A percentile compares a stretch with the other conserved stretches of the same genome.
These are phyloP conservation scores for Nannizziopsis arthrosporioides DNA, from an alignment of 2,329 filamentous ascomycete species.

Conservation along the genomic window DNA sequence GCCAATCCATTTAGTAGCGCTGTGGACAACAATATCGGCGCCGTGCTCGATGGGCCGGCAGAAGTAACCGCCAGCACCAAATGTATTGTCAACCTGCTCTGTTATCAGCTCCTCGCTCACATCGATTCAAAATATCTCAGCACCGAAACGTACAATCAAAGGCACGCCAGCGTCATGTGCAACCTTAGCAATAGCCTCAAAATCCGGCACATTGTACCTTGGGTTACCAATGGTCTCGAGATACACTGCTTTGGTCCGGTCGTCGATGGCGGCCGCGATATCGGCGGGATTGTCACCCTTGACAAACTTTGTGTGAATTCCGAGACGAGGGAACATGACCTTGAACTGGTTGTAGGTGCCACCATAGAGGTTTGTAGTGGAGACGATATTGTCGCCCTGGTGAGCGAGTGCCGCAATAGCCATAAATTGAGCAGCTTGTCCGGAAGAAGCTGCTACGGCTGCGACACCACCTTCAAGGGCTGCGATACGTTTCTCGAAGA, in stretches of 20 bases:
- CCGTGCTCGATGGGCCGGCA: conserved; percentile 77
- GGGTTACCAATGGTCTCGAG: conserved; percentile 91
- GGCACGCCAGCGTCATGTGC: conserved; percentile 61
- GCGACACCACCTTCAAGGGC: conserved; percentile 86
- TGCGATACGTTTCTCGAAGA: conserved; percentile 94
- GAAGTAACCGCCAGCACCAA: conserved; percentile 85
- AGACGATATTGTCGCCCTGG: conserved; percentile 83
- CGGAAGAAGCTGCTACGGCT: conserved; percentile 72
- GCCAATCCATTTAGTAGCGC: conserved; percentile 93
- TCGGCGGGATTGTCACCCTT: conserved; percentile 67
- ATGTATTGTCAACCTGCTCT: conserved; percentile 74
- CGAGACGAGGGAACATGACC: conserved; percentile 74
- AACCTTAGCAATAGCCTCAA: conserved; percentile 72
- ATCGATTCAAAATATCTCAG: background rate
- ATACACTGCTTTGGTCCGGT: conserved; percentile 85
- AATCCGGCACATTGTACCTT: conserved; percentile 81
- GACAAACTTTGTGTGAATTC: conserved; percentile 80
- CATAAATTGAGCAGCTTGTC: conserved; percentile 88
- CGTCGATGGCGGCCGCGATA: conserved; percentile 72
- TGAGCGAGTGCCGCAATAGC: conserved; percentile 72
- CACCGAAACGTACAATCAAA: conserved; percentile 39
- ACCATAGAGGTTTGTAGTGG: conserved; percentile 82
- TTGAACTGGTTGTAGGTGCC: conserved; percentile 98
- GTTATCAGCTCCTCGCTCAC: background rate
- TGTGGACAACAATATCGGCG: conserved; percentile 88